Evolutionary conservation across 805 yeast species (phyloP), one percentile per base, ranked within the genome.

Genomic region (Monosporozyma aerobia): DNA sequence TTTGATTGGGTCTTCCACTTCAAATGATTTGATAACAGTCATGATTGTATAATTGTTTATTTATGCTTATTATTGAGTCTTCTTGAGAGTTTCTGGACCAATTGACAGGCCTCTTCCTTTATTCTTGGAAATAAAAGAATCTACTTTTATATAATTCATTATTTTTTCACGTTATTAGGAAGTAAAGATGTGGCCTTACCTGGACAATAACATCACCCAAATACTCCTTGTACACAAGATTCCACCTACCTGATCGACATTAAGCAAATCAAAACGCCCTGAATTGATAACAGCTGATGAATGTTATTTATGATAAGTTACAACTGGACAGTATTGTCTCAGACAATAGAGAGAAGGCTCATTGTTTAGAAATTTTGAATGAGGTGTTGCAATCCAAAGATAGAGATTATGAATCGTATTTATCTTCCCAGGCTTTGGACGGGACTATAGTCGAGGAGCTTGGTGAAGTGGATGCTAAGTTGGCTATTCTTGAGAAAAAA

Each of bases 401-500:
- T 53, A 75, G 63, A 54, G 82, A 63, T 60, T 81, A 59, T 59
- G 66, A 49, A 57, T 69, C 69, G 55, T 79, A 65, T 59, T 77
- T 63, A 61, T 76, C 69, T 0, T 73, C 70, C 32, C 73, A 56
- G 16, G 73, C 76, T 1, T 59, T 61, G 8, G 57, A 67, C 2
- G 70, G 71, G 33, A 64, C 64, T 35, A 56, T 65, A 23, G 78
- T 81, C 1, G 88, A 84, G 57, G 90, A 83, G 61, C 82, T 85
- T 44, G 90, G 90, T 0, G 92, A 85, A 60, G 66, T 84, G 35
- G 89, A 84, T 58, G 77, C 79, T 29, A 56, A 72, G n/a, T 79
- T 78, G 56, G 67, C 82, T 22, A 62, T 67, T 1, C 61, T 79
- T 19, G 84, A 81, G 54, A 60, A 68, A 4, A 65, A 76, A 54